These are phyloP conservation scores for Aegilops umbellulata DNA, from an alignment of 176 grass and related monocot genomes.

Conservation along the genomic window DNA sequence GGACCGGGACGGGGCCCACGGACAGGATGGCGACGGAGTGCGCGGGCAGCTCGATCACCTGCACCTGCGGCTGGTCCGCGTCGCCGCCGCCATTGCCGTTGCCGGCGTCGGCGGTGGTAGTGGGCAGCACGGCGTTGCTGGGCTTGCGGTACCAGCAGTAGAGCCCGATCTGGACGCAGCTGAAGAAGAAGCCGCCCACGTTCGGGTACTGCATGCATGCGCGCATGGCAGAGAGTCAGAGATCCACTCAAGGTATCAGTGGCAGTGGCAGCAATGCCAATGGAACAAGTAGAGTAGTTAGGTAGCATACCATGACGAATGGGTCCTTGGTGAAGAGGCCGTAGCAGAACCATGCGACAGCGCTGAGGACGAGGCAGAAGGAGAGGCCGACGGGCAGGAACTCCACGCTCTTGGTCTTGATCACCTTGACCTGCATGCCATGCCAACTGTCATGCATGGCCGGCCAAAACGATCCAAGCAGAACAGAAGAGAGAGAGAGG, in stretches of 20 bases:
- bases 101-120: background rate
- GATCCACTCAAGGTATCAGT: background rate
- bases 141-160: constrained; percentile 70
- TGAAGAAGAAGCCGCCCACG: constrained; percentile 72
- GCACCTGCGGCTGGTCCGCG: constrained; percentile 1
- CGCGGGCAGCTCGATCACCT: constrained; percentile 49
- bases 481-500: background rate
- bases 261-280: background rate
- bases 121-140: constrained; percentile 38
- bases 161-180: constrained; percentile 71
- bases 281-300: background rate
- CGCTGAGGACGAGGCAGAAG: constrained; percentile 68
- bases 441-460: background rate
- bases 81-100: background rate
- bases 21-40: constrained; percentile 55
- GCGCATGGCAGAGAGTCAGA: background rate
- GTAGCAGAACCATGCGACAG: constrained; percentile 76
- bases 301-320: constrained; percentile 51
- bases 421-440: constrained; percentile 54
- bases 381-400: constrained; percentile 87
- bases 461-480: background rate
- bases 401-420: constrained; percentile 79
- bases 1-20: constrained; percentile 53
- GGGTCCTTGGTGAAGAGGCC: constrained; percentile 69
- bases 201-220: constrained; percentile 69